phyloP scores from a whole-genome alignment of 352 stramenopile genomes.

The Paralagenidium karlingii region DNA sequence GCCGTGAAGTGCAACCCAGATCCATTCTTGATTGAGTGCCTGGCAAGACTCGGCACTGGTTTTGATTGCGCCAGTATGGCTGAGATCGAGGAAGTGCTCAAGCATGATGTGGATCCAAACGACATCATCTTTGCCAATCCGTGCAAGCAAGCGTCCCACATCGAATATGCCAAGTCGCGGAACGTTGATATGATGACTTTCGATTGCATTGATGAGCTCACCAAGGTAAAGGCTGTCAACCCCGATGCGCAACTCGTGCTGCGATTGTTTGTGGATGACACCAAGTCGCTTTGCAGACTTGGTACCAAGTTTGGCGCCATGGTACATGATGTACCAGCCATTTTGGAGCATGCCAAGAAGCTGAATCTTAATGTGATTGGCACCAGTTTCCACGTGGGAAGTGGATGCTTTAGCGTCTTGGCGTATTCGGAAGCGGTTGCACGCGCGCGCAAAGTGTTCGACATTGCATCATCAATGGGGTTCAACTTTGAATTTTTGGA shows the following conservation, averaged over 20 bases:
- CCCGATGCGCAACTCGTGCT: slow-evolving; percentile 80
- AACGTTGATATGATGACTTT: slow-evolving; percentile 88
- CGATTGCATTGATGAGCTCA: slow-evolving; percentile 87
- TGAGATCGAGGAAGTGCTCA: slow-evolving; percentile 86
- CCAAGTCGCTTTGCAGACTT: slow-evolving; percentile 84
- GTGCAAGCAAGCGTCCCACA: slow-evolving; percentile 87
- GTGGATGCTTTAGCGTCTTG: slow-evolving; percentile 84
- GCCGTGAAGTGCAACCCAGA: slow-evolving; percentile 96
- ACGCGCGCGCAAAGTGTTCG: slow-evolving; percentile 80
- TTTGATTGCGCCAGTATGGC: slow-evolving; percentile 91
- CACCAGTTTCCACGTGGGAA: slow-evolving; percentile 92
- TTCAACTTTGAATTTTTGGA: slow-evolving; percentile 86
- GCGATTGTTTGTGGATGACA: slow-evolving; percentile 90
- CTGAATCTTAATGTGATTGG: slow-evolving; percentile 82
- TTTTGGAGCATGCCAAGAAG: slow-evolving; percentile 76
- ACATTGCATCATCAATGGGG: slow-evolving; percentile 76
- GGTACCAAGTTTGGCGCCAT: slow-evolving; percentile 92
- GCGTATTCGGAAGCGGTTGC: slow-evolving; percentile 86
- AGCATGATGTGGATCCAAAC: slow-evolving; percentile 38
- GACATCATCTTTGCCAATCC: slow-evolving; percentile 95
- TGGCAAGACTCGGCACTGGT: slow-evolving; percentile 56
- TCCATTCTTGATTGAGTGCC: slow-evolving; percentile 41
- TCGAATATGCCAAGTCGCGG: slow-evolving; percentile 66
- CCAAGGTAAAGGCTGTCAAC: slow-evolving; percentile 86
- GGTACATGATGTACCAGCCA: slow-evolving; percentile 75